phyloP scores from a whole-genome alignment of 352 stramenopile genomes.

The Globisporangium cederbergense region DNA sequence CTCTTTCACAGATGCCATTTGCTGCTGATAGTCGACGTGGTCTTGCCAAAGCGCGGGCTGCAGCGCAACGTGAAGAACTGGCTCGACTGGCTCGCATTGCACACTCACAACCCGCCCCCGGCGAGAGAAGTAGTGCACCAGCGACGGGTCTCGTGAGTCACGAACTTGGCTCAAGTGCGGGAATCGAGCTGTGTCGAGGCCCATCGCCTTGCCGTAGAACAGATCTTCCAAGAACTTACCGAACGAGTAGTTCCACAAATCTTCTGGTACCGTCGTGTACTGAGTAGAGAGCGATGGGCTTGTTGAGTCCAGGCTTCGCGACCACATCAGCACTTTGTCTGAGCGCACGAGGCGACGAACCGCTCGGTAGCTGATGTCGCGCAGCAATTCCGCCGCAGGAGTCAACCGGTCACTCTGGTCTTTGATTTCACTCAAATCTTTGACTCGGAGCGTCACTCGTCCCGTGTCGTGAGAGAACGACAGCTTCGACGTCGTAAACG shows the following conservation, averaged over 20 bases:
- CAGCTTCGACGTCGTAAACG: slow-evolving; percentile 74
- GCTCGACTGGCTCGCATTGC: slow-evolving; percentile 72
- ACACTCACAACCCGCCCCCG: slow-evolving; percentile 71
- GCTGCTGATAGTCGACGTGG: slow-evolving; percentile 64
- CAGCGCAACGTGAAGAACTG: slow-evolving; percentile 79
- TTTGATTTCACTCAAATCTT: slow-evolving; percentile 69
- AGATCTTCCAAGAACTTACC: slow-evolving; percentile 85
- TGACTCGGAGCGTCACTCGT: slow-evolving; percentile 67
- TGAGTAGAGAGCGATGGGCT: slow-evolving; percentile 38
- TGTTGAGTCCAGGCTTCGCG: slow-evolving; percentile 30
- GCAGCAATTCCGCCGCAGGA: slow-evolving; percentile 46
- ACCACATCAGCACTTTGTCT: slow-evolving; percentile 68
- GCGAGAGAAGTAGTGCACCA: slow-evolving; percentile 80
- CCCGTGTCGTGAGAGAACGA: slow-evolving; percentile 83
- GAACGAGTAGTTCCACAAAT: slow-evolving; percentile 86
- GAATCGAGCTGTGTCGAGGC: slow-evolving; percentile 64
- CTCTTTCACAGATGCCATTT: slow-evolving; percentile 64
- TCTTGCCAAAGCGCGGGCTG: slow-evolving; percentile 82
- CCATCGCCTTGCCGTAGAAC: slow-evolving; percentile 80
- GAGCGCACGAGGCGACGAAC: slow-evolving; percentile 62
- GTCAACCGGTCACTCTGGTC: slow-evolving; percentile 51
- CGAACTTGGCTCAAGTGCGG: slow-evolving; percentile 52
- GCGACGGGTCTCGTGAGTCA: slow-evolving; percentile 57
- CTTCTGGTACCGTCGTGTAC: slow-evolving; percentile 55
- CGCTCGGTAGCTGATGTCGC: slow-evolving; percentile 57